A percentile compares a stretch with the other conserved stretches of the same genome.
Evolutionary conservation across 805 yeast species (phyloP).

Genomic region (Metschnikowia picachoensis): DNA sequence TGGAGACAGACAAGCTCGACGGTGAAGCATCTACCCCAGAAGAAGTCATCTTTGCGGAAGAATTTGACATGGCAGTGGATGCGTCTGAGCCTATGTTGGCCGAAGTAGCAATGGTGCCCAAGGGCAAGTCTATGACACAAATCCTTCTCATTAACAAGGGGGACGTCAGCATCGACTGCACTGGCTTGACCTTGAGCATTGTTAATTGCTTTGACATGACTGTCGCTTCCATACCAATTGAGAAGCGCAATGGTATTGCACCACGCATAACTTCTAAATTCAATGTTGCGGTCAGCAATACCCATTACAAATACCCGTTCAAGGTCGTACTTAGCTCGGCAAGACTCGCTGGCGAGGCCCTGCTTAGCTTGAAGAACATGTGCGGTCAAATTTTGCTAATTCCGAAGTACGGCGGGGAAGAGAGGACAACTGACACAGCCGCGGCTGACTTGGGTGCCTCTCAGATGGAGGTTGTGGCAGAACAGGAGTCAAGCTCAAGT

Average conservation of each 20-base stretch:
- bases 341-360: constrained; percentile 18
- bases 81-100: constrained; percentile 9
- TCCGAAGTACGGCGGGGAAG: neutral
- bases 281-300: constrained; percentile 28
- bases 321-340: constrained; percentile 25
- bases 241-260: constrained; percentile 29
- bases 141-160: constrained; percentile 30
- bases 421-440: neutral
- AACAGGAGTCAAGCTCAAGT: constrained; percentile 4
- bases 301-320: constrained; percentile 35
- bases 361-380: constrained; percentile 22
- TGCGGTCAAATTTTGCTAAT: constrained; percentile 17
- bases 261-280: constrained; percentile 31
- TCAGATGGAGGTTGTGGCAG: neutral
- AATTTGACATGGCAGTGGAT: neutral
- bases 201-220: constrained; percentile 26
- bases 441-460: neutral
- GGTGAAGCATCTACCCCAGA: neutral
- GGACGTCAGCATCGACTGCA: constrained; percentile 24
- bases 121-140: constrained; percentile 30
- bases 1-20: neutral
- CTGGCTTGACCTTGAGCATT: constrained; percentile 28
- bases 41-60: neutral
- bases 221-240: constrained; percentile 27
- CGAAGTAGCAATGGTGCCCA: constrained; percentile 26